Percentiles rank a stretch among this genome's conserved stretches.
Evolutionary conservation across 2,329 filamentous ascomycete genomes (phyloP).

Genomic region (Nothopassalora personata): DNA sequence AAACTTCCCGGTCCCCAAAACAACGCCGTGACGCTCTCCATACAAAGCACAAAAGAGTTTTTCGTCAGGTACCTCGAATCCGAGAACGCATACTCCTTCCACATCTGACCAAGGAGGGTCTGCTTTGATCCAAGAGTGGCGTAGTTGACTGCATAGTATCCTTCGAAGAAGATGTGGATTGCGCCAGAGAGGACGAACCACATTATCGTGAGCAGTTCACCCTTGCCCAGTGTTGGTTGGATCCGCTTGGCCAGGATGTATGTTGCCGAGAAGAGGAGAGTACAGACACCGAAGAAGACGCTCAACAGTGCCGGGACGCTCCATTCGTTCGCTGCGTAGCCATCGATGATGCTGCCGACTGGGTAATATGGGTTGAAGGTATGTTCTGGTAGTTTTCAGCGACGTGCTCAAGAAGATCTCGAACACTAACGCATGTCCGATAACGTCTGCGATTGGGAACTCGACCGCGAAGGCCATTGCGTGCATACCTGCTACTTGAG

Average conservation of each 20-base stretch:
- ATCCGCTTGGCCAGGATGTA: constrained; percentile 49
- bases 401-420: too few species aligned
- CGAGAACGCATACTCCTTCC: constrained; percentile 87
- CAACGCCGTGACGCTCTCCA: constrained; percentile 77
- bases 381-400: neutral
- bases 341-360: constrained; percentile 54
- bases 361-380: constrained; percentile 63
- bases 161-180: constrained; percentile 79
- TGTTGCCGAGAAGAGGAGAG: constrained; percentile 53
- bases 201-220: constrained; percentile 57
- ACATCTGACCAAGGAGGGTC: constrained; percentile 74
- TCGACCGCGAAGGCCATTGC: neutral
- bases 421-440: too few species aligned
- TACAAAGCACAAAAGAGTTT: constrained; percentile 78
- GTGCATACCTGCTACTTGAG: constrained; percentile 26
- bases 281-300: constrained; percentile 54
- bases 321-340: constrained; percentile 62
- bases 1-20: constrained; percentile 60
- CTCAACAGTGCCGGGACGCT: constrained; percentile 54
- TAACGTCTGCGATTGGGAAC: too few species aligned
- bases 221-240: constrained; percentile 48
- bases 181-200: constrained; percentile 72
- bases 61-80: constrained; percentile 82
- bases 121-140: constrained; percentile 60
- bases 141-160: constrained; percentile 73